Evolutionary conservation across 257 asterid species (phyloP), one percentile per base, ranked within the genome.

Genomic region (Gynochthodes officinalis): DNA sequence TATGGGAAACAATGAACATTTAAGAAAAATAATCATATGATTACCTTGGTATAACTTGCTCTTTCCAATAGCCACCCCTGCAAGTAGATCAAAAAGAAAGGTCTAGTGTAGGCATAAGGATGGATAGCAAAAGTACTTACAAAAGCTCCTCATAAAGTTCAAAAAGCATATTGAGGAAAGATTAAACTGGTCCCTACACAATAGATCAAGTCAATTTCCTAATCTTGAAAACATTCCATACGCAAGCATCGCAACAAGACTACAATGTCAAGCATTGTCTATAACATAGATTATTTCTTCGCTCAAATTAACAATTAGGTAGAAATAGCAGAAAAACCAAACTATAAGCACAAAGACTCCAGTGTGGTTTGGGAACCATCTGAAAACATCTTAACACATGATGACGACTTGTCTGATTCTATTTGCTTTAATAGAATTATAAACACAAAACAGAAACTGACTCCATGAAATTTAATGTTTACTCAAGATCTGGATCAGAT

Each of bases 21-120:
- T 13, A 46, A 1, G 44, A 77, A 43, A 48, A 4, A 18, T 12
- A 15, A 9, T 21, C 15, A 14, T 19, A 60, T 23, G 61, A 60
- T 81, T 74, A 93, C 99, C 97, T 89, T 78, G n/a, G 90, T 84
- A 72, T 89, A 94, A 58, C 85, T 94, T 78, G 93, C 96, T 77
- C 71, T 82, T 80, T 89, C 99, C 82, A 94, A 78, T 64, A 83
- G 67, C 97, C 95, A 87, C 1, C 96, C 81, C 97, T 93, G 95
- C 80, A 79, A 65, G 62, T 44, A 65, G 64, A 72, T 9, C 2
- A 69, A 23, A 33, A 48, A 63, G 1, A 59, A 69, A 59, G 39
- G 15, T 33, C 19, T 16, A 46, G 27, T 21, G 32, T 49, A 39
- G 33, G 40, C 40, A 69, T 23, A 32, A 33, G 13, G 66, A 0